These are phyloP conservation scores for Primulina eburnea DNA, from an alignment of 257 asterid genomes.

Conservation along the genomic window DNA sequence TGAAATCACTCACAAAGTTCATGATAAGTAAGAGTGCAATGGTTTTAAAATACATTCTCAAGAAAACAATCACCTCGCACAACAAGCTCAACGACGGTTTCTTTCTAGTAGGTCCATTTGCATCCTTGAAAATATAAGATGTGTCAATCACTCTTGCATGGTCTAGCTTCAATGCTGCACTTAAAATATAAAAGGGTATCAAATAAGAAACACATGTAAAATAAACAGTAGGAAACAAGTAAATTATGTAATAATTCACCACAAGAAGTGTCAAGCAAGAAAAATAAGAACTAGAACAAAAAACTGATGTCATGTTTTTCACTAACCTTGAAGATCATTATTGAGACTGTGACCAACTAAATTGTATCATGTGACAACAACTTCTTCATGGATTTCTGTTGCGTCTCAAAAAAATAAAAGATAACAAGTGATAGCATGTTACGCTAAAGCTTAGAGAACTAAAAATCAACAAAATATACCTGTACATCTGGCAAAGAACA, in stretches of 20 bases:
- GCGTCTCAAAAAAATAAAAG: constrained; percentile 13
- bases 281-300: neutral
- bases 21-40: neutral
- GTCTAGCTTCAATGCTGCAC: constrained; percentile 78
- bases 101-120: constrained; percentile 41
- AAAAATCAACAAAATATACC: constrained; percentile 42
- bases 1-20: constrained; percentile 8
- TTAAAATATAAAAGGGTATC: constrained; percentile 22
- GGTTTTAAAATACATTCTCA: constrained; percentile 2
- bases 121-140: constrained; percentile 74
- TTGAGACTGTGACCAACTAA: constrained; percentile 86
- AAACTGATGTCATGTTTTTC: neutral
- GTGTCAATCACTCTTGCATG: constrained; percentile 82
- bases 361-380: constrained; percentile 64
- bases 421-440: constrained; percentile 16
- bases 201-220: neutral
- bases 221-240: neutral
- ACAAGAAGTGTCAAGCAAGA: neutral
- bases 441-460: constrained; percentile 4
- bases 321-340: constrained; percentile 85
- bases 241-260: neutral
- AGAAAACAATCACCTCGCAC: constrained; percentile 45
- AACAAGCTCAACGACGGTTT: constrained; percentile 59
- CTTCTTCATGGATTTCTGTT: constrained; percentile 67
- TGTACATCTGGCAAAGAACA: constrained; percentile 68